Evolutionary conservation across 2,329 filamentous ascomycete species (phyloP), one percentile per base, ranked within the genome.

Genomic region (Colletotrichum sansevieriae): DNA sequence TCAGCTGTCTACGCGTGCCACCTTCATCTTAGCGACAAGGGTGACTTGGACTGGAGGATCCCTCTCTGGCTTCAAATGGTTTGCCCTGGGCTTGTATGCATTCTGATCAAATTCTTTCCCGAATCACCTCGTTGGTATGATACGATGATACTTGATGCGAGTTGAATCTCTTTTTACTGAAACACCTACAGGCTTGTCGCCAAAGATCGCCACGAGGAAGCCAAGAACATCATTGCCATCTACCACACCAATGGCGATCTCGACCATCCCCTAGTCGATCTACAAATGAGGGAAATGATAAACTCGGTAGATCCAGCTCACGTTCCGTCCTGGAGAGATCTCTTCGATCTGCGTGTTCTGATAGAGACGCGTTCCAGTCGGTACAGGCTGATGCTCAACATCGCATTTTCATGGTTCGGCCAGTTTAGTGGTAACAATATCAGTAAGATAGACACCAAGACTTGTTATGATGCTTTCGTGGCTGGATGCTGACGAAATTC

Each of bases 151-250:
- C 12, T 39, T 13, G 37, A 39, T 13, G 37, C 37, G 12, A 39
- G 12, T 11, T 13, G 10, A 11, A 10, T 22, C 3, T 22, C 4
- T 39, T 33, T 22, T 29, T 7, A 6, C 12, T 20, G 3, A 33
- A 52, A 52, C 47, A 8, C 12, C 11, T 78, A 84, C 51, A 88
- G 62, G 82, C 84, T 73, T 65, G 79, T 82, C 25, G 75, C 76
- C 37, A 83, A 85, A 58, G 85, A 84, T 54, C 79, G 83, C 15
- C 79, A 82, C 62, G 82, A 85, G 1, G 83, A 88, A 68, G 87
- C 87, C 6, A 76, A 81, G 5, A 70, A 76, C 1, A 82, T 87
- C 1, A 80, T 90, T 5, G 78, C 80, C 37, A 80, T 84, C 62
- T 82, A 82, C 68, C 87, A 88, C 67, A 84, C 81, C 29, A 81